A percentile compares a stretch with the other conserved stretches of the same genome.
Conservation (phyloP, 768 basidiomycete genomes). For the Rhizopogon sp. region DNA sequence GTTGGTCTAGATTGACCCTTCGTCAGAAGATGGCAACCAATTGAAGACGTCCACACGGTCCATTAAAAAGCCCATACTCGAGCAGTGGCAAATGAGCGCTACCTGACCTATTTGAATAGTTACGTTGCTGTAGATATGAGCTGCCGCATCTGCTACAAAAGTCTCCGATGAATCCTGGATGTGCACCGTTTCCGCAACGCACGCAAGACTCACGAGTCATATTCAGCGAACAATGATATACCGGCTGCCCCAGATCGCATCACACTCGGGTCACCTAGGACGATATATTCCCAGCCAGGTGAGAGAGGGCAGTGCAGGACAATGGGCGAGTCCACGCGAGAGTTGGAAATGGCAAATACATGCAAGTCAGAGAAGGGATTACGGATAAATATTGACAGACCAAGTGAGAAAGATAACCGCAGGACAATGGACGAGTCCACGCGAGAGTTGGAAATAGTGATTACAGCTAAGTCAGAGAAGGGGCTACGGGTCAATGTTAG, state of each 20-base stretch:
- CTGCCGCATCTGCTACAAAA: not conserved
- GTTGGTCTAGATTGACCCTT: too few species aligned
- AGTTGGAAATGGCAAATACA: not conserved
- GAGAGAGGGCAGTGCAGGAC: not conserved
- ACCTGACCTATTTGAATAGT: not conserved
- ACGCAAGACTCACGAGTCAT: not conserved
- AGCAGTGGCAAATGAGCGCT: too few species aligned
- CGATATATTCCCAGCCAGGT: not conserved
- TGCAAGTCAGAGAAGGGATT: not conserved
- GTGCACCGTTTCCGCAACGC: not conserved
- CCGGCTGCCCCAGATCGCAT: not conserved
- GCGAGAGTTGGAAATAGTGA: not conserved
- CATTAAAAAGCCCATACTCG: not conserved
- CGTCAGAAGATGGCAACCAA: not conserved
- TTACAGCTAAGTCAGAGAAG: not conserved
- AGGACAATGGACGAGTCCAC: not conserved
- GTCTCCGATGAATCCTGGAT: not conserved
- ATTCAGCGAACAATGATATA: not conserved
- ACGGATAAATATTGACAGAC: not conserved
- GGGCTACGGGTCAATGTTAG: not conserved
- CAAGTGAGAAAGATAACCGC: not conserved
- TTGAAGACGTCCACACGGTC: not conserved
- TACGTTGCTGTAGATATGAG: too few species aligned
- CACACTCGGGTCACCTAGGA: not conserved
- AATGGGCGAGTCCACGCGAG: not conserved